A percentile compares a stretch with the other conserved stretches of the same genome.
phyloP scores from a whole-genome alignment of 75 land plant genomes.

The Picea sitchensis region DNA sequence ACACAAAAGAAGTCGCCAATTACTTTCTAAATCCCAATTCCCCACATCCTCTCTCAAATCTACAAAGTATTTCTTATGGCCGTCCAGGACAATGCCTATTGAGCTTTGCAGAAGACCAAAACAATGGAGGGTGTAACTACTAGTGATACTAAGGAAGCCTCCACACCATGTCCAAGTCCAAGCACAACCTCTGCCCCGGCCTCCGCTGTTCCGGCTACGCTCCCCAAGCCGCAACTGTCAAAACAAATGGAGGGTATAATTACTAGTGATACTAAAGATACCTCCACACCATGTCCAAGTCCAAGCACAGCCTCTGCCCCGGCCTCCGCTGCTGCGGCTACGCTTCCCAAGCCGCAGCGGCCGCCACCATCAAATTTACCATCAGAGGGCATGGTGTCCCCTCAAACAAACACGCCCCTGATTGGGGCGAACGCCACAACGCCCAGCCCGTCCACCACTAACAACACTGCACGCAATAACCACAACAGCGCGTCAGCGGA shows the following conservation, averaged over 20 bases:
- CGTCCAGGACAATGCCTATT: no score
- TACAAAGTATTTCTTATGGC: no score
- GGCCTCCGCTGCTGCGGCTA: background rate
- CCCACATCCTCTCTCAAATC: no score
- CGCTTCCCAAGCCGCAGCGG: background rate
- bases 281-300: background rate
- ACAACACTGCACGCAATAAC: background rate
- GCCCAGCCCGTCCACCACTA: slow-evolving; percentile 4
- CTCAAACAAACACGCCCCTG: background rate
- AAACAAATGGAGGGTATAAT: background rate
- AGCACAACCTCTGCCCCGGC: background rate
- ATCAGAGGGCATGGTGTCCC: background rate
- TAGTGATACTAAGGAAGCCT: background rate
- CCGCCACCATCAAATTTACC: background rate
- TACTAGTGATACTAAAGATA: background rate
- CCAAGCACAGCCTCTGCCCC: background rate
- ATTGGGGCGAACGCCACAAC: background rate
- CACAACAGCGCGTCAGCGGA: background rate
- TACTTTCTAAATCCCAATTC: no score
- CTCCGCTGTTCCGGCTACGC: background rate
- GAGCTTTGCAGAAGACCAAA: background rate
- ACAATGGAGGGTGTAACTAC: background rate
- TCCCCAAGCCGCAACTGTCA: background rate
- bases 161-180: slow-evolving; percentile 1
- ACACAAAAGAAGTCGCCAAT: no score